Base-by-base conservation (phyloP, 805 yeast species). In the Pichia exigua region DNA sequence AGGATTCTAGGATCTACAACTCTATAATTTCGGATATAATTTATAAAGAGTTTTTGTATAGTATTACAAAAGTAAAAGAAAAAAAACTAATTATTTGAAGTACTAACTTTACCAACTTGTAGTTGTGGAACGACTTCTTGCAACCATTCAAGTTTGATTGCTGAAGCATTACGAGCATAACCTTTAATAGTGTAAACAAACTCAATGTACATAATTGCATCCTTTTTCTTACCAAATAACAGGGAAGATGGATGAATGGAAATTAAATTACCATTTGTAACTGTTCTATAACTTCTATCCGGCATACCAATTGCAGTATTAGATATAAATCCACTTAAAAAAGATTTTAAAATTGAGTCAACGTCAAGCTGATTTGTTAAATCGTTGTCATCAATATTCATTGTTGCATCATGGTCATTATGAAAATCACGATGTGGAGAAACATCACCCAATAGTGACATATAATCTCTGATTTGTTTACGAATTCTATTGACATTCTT, bases 261-360 rank as follows among this genome's bases (percentile, higher is more conserved):
- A 45, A 92, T 81, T 32, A 87, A 73, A 65, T 89, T 97, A 26
- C 96, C 96, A 1, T 86, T 80, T 28, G 84, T 72, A 8, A 90
- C 84, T 0, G 98, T 90, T 63, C 95, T 75, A 70, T 84, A 94
- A 4, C 96, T 85, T 61, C 97, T 76, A 66, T 94, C 98, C 0
- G 98, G 96, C 81, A 87, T 80, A 12, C 97, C 96, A 20, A 94
- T 79, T 0, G 99, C 99, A 0, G 96, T 83, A 65, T 92, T 91
- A 46, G 84, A 76, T n/a, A 88, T 77, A 60, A 77, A 92, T 0
- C 99, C 99, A 40, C 75, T 73, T 41, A 94, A 69, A 66, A 94
- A 94, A 26, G 95, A 79, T 64, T 87, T 87, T 50, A 92, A 70
- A 10, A 92, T 74, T 3, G 71, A 61, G 18, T 83, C 76, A 32